phyloP scores from a whole-genome alignment of 2,329 filamentous ascomycete genomes.

The Mycogone perniciosa region DNA sequence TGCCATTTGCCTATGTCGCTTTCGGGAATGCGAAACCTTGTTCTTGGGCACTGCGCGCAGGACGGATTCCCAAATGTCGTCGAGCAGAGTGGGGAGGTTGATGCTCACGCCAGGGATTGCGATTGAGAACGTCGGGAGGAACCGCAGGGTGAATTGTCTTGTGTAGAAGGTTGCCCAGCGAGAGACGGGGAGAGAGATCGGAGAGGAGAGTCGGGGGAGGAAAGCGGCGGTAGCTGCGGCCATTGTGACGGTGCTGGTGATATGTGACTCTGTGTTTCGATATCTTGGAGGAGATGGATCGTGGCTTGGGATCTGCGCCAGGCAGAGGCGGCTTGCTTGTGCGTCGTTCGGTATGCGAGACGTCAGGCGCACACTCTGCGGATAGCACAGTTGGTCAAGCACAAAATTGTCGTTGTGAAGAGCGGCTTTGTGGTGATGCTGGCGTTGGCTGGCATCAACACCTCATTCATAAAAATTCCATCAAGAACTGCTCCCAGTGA shows the following conservation, averaged over 20 bases:
- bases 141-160: slow-evolving; percentile 39
- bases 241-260: slow-evolving; percentile 31
- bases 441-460: too few relatives aligned
- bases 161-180: slow-evolving; percentile 39
- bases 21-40: slow-evolving; percentile 96
- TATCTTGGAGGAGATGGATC: slow-evolving; percentile 7
- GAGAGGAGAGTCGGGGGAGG: slow-evolving; percentile 47
- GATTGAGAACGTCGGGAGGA: slow-evolving; percentile 49
- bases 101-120: slow-evolving; percentile 55
- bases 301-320: background rate
- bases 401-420: too few relatives aligned
- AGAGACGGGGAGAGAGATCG: slow-evolving; percentile 35
- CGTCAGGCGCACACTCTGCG: too few relatives aligned
- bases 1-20: slow-evolving; percentile 86
- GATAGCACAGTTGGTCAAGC: too few relatives aligned
- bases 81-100: slow-evolving; percentile 54
- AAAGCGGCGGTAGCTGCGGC: slow-evolving; percentile 41
- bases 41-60: slow-evolving; percentile 94
- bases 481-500: background rate
- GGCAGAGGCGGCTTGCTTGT: slow-evolving; percentile 1
- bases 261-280: background rate
- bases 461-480: background rate
- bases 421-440: too few relatives aligned
- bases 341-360: background rate
- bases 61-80: slow-evolving; percentile 86